Percentiles rank a stretch among this genome's conserved stretches.
Evolutionary conservation across 192 early-diverging fungal species (phyloP).

Genomic region (Podila minutissima): DNA sequence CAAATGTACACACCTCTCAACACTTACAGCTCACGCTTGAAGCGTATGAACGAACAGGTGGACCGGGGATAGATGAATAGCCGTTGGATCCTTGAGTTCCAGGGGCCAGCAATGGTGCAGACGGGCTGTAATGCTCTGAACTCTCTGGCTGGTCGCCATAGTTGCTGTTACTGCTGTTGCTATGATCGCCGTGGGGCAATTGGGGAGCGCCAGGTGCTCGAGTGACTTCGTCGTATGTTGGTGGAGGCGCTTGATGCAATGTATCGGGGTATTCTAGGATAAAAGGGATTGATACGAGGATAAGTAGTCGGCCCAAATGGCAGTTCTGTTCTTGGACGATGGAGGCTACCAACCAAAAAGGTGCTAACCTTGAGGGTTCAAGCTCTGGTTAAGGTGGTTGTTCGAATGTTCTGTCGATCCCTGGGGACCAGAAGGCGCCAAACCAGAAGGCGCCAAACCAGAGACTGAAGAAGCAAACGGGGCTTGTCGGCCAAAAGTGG

Average conservation of each 20-base stretch:
- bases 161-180: not conserved
- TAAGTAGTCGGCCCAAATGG: too few species aligned
- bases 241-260: constrained; percentile 1
- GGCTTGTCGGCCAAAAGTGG: constrained; percentile 9
- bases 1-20: not conserved
- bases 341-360: too few species aligned
- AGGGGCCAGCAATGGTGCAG: constrained; percentile 12
- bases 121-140: not conserved
- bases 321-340: too few species aligned
- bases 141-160: not conserved
- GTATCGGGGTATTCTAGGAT: too few species aligned
- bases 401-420: not conserved
- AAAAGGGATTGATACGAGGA: too few species aligned
- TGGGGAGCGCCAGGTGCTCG: constrained; percentile 9
- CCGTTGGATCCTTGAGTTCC: not conserved
- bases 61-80: constrained; percentile 15
- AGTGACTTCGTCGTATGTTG: constrained; percentile 21
- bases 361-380: not conserved
- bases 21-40: constrained; percentile 5
- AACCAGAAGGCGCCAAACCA: not conserved
- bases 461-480: constrained; percentile 13
- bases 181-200: too few species aligned
- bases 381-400: not conserved
- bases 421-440: not conserved
- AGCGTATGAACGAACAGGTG: not conserved